Conservation (phyloP, 2,329 filamentous ascomycete species). For the Phialemonium atrogriseum region DNA sequence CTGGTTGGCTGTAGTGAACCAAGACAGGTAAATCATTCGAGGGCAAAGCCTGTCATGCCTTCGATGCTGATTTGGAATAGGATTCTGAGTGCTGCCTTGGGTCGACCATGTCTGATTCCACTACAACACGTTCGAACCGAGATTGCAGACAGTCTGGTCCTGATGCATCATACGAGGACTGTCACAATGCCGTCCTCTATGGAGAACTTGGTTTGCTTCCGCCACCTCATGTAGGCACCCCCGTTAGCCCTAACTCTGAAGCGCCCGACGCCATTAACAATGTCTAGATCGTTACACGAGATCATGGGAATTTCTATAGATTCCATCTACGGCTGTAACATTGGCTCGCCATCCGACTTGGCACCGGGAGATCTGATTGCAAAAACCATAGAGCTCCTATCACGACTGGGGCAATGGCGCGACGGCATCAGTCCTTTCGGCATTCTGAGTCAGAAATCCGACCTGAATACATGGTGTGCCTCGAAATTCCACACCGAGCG, state of each 20-base stretch:
- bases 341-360: constrained; percentile 4
- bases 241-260: no score
- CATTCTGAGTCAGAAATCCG: constrained; percentile 1
- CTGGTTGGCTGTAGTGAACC: constrained; percentile 22
- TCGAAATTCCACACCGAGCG: constrained; percentile 7
- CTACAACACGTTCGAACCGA: constrained; percentile 6
- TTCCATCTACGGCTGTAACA: constrained; percentile 9
- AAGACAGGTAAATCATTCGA: constrained; percentile 13
- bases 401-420: constrained; percentile 8
- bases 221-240: no score
- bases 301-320: constrained; percentile 6
- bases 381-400: constrained; percentile 8
- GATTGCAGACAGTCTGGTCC: neutral
- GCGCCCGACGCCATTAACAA: no score
- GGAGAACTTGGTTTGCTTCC: no score
- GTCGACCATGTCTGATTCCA: constrained; percentile 13
- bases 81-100: constrained; percentile 13
- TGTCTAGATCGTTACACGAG: constrained; percentile 4
- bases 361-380: constrained; percentile 2
- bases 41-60: neutral
- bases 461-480: constrained; percentile 2
- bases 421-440: constrained; percentile 4
- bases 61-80: neutral
- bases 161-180: neutral
- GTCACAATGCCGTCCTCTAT: no score